Evolutionary conservation across 306 rosid genomes (phyloP), one percentile per base, ranked within the genome.

Genomic region (Calophaca sinica): DNA sequence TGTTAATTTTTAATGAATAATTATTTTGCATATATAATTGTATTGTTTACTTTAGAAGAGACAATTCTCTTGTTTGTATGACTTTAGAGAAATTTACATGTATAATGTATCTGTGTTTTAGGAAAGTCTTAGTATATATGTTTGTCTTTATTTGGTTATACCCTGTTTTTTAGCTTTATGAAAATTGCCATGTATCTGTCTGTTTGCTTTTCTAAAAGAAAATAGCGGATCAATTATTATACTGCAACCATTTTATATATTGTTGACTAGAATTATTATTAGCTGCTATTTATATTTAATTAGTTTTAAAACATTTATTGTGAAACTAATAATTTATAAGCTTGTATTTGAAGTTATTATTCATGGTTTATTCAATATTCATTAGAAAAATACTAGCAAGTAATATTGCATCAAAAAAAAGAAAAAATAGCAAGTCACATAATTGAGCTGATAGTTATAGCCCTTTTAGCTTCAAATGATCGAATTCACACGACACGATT

Each of bases 391-490:
- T n/a, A n/a, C n/a, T n/a, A n/a, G n/a, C n/a, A n/a, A n/a, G n/a
- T n/a, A n/a, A n/a, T n/a, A n/a, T n/a, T n/a, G n/a, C n/a, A n/a
- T n/a, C n/a, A n/a, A n/a, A n/a, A n/a, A n/a, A n/a, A n/a, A n/a
- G n/a, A n/a, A 44, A 64, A 64, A 64, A 44, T 44, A 26, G 35
- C 70, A 44, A 64, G 10, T 64, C 35, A 31, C 36, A 59, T 50
- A n/a, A 58, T 69, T 14, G 77, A 70, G 51, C 54, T 39, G 15
- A 11, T 75, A 32, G 36, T 2, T 20, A 20, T 20, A n/a, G 57
- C 31, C 63, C 73, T 53, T 49, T 74, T 62, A 62, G 31, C 28
- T 68, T 58, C 13, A 59, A 58, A 57, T 9, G 7, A 32, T 32
- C 9, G 36, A 62, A 63, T 38, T 63, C 26, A 20, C 26, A 20